phyloP scores from a whole-genome alignment of 2,329 filamentous ascomycete species.

The Cyphellophora attinorum region DNA sequence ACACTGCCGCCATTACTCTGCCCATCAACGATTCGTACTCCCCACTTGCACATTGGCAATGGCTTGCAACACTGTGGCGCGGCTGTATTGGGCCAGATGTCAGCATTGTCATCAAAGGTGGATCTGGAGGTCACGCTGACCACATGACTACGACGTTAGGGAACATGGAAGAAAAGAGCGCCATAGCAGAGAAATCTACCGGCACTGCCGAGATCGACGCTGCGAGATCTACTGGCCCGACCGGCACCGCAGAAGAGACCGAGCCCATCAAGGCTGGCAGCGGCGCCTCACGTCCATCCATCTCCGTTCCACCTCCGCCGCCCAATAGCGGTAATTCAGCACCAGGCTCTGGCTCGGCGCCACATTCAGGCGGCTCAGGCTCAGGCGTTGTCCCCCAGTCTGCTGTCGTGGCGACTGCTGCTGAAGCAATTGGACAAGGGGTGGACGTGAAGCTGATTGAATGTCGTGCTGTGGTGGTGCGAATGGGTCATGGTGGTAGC shows the following conservation, averaged over 20 bases:
- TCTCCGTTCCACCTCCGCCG: no score
- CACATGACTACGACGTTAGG: no score
- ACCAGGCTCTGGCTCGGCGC: no score
- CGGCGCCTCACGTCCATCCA: background rate
- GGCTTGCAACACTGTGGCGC: slow-evolving; percentile 91
- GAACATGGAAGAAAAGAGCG: no score
- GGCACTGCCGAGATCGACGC: no score
- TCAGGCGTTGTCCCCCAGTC: no score
- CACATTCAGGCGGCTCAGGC: no score
- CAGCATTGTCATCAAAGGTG: slow-evolving; percentile 34
- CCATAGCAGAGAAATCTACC: no score
- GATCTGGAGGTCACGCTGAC: slow-evolving; percentile 25
- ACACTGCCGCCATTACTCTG: slow-evolving; percentile 63
- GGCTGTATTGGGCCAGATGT: slow-evolving; percentile 71
- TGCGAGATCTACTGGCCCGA: no score
- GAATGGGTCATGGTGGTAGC: slow-evolving; percentile 5
- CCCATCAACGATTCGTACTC: slow-evolving; percentile 70
- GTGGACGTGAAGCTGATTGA: slow-evolving; percentile 18
- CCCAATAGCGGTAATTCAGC: no score
- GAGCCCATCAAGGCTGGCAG: background rate
- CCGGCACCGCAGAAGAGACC: no score
- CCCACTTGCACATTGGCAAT: slow-evolving; percentile 90
- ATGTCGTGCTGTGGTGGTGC: slow-evolving; percentile 17
- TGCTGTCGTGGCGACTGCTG: no score
- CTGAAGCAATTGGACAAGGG: slow-evolving; percentile 6